phyloP scores from a whole-genome alignment of 345 rosid genomes.

The Luvunga scandens region DNA sequence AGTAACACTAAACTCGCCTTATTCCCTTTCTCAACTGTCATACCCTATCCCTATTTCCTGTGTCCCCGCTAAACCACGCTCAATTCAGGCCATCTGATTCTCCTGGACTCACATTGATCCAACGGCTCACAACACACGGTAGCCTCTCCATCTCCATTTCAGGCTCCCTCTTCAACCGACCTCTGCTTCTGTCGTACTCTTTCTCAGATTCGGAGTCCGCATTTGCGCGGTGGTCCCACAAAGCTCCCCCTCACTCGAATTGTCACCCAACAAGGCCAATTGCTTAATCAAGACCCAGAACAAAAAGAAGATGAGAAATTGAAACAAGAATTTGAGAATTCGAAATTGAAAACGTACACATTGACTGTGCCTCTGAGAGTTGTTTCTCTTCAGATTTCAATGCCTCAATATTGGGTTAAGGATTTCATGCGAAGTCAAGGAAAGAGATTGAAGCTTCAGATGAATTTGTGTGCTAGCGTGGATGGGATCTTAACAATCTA shows the following conservation, averaged over 20 bases:
- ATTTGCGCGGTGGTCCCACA: constrained; percentile 44
- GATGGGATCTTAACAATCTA: constrained; percentile 56
- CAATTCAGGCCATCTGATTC: no score
- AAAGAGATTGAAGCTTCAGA: constrained; percentile 53
- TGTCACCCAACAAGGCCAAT: background rate
- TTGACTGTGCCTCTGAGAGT: constrained; percentile 67
- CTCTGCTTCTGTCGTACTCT: background rate
- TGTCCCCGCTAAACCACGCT: no score
- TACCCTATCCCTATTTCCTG: no score
- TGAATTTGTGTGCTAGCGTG: constrained; percentile 45
- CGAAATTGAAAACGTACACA: constrained; percentile 67
- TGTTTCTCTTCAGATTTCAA: constrained; percentile 70
- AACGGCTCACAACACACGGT: background rate
- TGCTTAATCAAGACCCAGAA: background rate
- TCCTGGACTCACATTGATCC: background rate
- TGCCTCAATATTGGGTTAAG: constrained; percentile 83
- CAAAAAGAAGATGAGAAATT: constrained; percentile 36
- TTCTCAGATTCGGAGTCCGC: constrained; percentile 39
- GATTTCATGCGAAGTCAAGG: constrained; percentile 77
- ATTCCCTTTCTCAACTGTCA: no score
- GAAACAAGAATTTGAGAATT: constrained; percentile 61
- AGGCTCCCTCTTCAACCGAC: no score
- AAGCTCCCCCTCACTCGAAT: background rate
- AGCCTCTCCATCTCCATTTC: background rate
- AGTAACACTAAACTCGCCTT: no score